A percentile compares a stretch with the other conserved stretches of the same genome.
Conservation (phyloP, 164 flowering plant genomes). For the Litsea cubeba region DNA sequence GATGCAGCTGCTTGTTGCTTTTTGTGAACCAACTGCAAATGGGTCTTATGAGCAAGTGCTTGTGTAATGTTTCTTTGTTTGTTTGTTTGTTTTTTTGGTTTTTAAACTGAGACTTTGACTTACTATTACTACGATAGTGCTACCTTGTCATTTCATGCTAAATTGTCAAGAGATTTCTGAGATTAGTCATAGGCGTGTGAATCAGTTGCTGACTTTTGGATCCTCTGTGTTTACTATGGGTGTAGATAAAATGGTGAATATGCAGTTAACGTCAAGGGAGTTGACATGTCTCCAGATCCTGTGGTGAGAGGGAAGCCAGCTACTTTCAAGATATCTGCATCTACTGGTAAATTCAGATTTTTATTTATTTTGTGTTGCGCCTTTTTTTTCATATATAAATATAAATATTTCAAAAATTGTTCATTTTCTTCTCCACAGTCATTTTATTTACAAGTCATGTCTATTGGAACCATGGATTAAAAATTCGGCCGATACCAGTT, state of each 20-base stretch:
- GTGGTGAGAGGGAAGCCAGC: conserved; percentile 55
- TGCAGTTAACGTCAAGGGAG: conserved; percentile 50
- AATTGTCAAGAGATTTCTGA: not conserved
- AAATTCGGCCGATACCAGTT: no score
- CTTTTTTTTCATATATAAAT: not conserved
- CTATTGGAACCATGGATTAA: no score
- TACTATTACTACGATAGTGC: no score
- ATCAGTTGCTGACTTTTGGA: not conserved
- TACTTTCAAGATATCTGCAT: conserved; percentile 57
- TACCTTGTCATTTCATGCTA: no score
- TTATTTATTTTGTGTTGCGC: conserved; percentile 24
- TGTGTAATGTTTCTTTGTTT: no score
- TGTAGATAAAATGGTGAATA: conserved; percentile 49
- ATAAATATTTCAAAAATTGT: no score
- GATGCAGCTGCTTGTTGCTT: no score
- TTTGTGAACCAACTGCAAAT: no score
- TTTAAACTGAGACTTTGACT: no score
- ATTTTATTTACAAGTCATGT: no score
- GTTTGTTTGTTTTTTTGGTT: no score
- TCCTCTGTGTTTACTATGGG: not conserved
- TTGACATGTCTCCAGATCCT: conserved; percentile 60
- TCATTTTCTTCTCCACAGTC: not conserved
- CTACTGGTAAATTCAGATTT: conserved; percentile 35
- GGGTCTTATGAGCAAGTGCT: no score
- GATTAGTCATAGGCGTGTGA: not conserved